These are phyloP conservation scores for Cnidoscolus chayamansa DNA, from an alignment of 441 rosid species.

Conservation along the genomic window DNA sequence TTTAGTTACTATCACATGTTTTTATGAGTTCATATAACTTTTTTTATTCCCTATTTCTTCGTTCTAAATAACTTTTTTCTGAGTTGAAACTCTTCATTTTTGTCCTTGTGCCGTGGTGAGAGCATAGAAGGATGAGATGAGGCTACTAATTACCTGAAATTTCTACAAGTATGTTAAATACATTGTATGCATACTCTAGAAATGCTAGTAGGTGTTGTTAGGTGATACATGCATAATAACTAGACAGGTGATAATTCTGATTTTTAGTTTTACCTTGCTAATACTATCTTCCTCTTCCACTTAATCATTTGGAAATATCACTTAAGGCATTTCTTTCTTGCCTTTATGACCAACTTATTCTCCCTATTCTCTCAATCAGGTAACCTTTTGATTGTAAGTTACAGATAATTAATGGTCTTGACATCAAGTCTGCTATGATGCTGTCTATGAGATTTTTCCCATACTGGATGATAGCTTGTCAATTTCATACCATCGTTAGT, in stretches of 20 bases:
- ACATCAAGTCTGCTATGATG: background rate
- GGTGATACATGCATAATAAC: background rate
- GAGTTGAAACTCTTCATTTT: background rate
- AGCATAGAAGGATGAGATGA: background rate
- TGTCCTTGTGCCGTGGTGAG: background rate
- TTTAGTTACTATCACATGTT: background rate
- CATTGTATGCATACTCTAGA: background rate
- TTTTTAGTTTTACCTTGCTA: background rate
- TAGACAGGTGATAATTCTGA: background rate
- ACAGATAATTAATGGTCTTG: background rate
- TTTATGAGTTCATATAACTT: no score
- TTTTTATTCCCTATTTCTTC: background rate
- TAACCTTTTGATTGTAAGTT: background rate
- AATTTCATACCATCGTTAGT: background rate
- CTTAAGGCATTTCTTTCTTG: no score
- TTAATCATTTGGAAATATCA: no score
- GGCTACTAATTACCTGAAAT: background rate
- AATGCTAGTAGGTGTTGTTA: background rate
- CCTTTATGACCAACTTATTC: background rate
- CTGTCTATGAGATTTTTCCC: background rate
- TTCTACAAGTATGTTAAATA: background rate
- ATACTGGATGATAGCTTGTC: constrained; percentile 2
- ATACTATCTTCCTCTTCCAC: no score
- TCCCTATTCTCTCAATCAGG: background rate
- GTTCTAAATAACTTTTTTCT: background rate